phyloP scores from a whole-genome alignment of 208 protist genomes.

The Polymyxa betae region DNA sequence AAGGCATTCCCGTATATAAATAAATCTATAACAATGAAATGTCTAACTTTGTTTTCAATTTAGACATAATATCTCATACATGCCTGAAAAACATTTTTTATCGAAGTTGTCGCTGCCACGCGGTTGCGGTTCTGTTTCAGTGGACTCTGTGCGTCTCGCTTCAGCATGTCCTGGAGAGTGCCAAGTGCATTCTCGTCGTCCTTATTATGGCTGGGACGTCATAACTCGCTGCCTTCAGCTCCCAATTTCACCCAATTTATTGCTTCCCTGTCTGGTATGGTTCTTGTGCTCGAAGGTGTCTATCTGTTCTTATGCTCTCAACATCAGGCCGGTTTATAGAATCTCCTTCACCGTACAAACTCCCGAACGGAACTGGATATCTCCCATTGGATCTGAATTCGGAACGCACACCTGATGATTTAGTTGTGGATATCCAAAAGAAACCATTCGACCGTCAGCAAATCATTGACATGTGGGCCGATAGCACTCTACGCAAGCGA shows the following conservation, averaged over 20 bases:
- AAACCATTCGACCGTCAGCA: not conserved
- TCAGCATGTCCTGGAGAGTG: not conserved
- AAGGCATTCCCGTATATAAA: not conserved
- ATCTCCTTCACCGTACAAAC: not conserved
- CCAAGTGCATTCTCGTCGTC: constrained; percentile 38
- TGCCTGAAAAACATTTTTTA: too few relatives aligned
- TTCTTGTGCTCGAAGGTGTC: not conserved
- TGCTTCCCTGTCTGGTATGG: not conserved
- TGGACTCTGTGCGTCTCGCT: not conserved
- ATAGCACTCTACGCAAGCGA: constrained; percentile 42
- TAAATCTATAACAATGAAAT: not conserved
- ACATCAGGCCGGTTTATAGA: not conserved
- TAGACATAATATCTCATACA: too few relatives aligned
- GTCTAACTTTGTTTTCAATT: too few relatives aligned
- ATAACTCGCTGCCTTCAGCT: not conserved
- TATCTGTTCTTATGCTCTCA: not conserved
- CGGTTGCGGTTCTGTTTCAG: not conserved
- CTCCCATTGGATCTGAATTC: constrained; percentile 8
- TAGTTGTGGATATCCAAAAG: not conserved
- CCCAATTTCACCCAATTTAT: not conserved
- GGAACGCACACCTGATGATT: not conserved
- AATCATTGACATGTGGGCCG: constrained; percentile 4
- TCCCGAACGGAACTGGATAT: constrained; percentile 3
- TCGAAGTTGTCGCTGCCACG: too few relatives aligned
- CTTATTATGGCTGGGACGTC: not conserved